These are phyloP conservation scores for Cryptomeria japonica DNA, from an alignment of 75 land plant genomes.

Conservation along the genomic window DNA sequence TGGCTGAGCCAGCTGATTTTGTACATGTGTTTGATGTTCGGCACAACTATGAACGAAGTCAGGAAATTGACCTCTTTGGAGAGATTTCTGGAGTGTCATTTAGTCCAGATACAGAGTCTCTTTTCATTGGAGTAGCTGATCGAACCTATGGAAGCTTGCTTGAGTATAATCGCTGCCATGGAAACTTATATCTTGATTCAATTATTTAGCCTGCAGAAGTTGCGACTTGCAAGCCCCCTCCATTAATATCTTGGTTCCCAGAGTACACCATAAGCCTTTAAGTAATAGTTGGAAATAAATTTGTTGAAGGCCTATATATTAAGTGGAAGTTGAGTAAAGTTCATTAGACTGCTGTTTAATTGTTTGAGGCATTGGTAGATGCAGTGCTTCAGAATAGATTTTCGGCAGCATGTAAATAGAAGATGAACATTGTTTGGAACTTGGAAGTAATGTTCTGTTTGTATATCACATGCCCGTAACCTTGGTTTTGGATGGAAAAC, in stretches of 20 bases:
- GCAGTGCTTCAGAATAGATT: not conserved
- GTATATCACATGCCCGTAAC: not conserved
- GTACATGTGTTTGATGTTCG: conserved; percentile 53
- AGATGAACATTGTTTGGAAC: conserved; percentile 2
- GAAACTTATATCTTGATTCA: not conserved
- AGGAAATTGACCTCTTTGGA: conserved; percentile 86
- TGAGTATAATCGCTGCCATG: conserved; percentile 23
- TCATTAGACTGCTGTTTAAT: not conserved
- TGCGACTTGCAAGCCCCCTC: not conserved
- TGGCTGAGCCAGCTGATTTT: conserved; percentile 70
- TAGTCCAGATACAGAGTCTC: conserved; percentile 78
- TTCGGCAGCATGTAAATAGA: conserved; percentile 1
- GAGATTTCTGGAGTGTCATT: conserved; percentile 84
- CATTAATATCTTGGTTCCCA: not conserved
- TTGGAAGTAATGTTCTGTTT: not conserved
- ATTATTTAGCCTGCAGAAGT: not conserved
- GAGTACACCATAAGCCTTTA: not conserved
- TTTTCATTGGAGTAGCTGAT: conserved; percentile 78
- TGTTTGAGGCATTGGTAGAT: not conserved
- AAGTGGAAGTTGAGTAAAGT: not conserved
- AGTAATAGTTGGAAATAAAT: not conserved
- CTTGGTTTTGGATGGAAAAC: not conserved
- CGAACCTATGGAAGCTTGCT: conserved; percentile 82
- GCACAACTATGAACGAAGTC: conserved; percentile 38
- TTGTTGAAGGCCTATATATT: not conserved